phyloP scores from a whole-genome alignment of 331 rosid species.

The Quercus tomentella region DNA sequence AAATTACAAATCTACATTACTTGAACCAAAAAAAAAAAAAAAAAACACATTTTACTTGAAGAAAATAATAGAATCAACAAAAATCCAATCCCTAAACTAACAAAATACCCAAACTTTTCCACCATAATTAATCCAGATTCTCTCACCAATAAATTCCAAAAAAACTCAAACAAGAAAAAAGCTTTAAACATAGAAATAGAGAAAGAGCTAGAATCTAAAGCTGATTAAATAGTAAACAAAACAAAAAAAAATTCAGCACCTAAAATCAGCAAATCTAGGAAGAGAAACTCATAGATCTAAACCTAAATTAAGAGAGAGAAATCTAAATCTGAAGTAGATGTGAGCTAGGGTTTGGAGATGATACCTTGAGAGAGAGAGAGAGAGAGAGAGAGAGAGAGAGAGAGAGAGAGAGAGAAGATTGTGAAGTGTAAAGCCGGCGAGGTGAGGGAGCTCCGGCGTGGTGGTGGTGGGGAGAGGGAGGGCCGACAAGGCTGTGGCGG shows the following conservation, averaged over 20 bases:
- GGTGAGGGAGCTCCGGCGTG: no score
- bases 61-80: neutral
- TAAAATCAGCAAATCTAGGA: neutral
- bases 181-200: neutral
- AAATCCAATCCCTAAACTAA: neutral
- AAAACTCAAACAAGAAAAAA: neutral
- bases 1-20: no score
- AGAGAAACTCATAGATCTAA: conserved; percentile 30
- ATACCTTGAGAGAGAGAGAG: conserved; percentile 25
- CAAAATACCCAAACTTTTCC: neutral
- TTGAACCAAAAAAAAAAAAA: no score
- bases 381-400: neutral
- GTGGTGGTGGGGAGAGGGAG: no score
- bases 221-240: neutral
- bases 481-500: fast-evolving
- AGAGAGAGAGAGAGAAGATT: neutral
- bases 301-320: neutral
- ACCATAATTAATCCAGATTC: neutral
- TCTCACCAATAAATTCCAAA: neutral
- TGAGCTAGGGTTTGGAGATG: neutral
- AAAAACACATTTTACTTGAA: neutral
- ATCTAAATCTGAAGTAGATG: conserved; percentile 2
- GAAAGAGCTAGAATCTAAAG: neutral
- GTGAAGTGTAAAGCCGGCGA: no score
- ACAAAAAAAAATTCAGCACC: neutral